Percentiles rank a stretch among this genome's conserved stretches.
Conservation (phyloP, 2,329 filamentous ascomycete species). For the Proliferodiscus dingleyae region DNA sequence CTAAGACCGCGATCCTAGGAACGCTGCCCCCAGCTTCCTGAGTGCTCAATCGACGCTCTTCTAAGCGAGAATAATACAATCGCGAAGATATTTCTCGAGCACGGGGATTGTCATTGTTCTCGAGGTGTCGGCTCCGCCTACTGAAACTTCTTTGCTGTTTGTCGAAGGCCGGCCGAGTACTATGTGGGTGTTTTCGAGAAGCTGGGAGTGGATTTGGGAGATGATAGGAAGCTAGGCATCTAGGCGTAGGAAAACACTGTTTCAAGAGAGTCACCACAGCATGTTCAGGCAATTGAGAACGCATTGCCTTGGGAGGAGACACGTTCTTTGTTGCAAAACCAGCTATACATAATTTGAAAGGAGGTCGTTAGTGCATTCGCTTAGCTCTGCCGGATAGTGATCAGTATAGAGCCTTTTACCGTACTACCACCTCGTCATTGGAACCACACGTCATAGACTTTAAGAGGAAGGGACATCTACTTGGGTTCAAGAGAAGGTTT, state of each 20-base stretch:
- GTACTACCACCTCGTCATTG: no score
- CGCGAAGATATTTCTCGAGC: not conserved
- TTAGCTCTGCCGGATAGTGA: not conserved
- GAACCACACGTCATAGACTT: no score
- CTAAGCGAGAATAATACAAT: not conserved
- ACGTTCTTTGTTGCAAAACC: constrained; percentile 2
- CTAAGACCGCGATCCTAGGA: constrained; percentile 59
- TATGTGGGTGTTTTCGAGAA: no score
- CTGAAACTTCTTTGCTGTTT: constrained; percentile 5
- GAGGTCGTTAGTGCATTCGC: not conserved
- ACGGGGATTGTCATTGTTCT: constrained; percentile 1
- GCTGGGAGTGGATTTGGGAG: not conserved
- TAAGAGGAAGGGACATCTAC: no score
- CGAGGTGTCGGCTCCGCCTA: not conserved
- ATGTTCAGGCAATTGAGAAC: constrained; percentile 23
- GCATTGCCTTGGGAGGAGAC: constrained; percentile 19
- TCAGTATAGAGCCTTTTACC: no score
- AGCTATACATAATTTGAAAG: not conserved
- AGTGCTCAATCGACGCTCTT: not conserved
- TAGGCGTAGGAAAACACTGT: constrained; percentile 22
- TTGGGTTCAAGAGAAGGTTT: no score
- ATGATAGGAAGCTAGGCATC: constrained; percentile 13
- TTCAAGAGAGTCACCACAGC: constrained; percentile 24
- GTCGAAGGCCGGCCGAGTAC: constrained; percentile 7
- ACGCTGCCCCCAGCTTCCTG: not conserved